Percentiles rank a stretch among this genome's conserved stretches.
Evolutionary conservation across 1,284 basidiomycete genomes (phyloP).

Genomic region (Apiotrichum akiyoshidainum): DNA sequence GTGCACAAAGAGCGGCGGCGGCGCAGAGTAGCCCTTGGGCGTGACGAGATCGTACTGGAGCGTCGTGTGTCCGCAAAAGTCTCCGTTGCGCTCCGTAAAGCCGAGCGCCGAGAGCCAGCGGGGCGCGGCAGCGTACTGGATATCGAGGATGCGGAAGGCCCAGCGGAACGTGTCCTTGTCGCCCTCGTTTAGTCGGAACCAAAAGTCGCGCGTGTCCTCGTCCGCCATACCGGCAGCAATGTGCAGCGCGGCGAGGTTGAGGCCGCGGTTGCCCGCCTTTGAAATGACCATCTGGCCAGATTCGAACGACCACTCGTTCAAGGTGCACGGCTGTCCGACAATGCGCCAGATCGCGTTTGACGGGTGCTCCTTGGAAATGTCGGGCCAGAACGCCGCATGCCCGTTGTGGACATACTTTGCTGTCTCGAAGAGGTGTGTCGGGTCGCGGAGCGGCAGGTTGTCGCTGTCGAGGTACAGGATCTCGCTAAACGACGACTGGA

Average conservation of each 20-base stretch:
- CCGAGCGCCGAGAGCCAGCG: constrained; percentile 52
- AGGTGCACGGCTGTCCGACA: constrained; percentile 50
- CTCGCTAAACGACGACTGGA: constrained; percentile 51
- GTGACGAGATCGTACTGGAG: constrained; percentile 46
- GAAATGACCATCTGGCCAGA: constrained; percentile 54
- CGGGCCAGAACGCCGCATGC: constrained; percentile 55
- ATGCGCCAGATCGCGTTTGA: constrained; percentile 55
- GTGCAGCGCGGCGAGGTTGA: constrained; percentile 54
- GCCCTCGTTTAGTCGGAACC: constrained; percentile 52
- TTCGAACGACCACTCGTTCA: constrained; percentile 46
- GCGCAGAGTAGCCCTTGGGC: constrained; percentile 25
- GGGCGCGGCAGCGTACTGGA: constrained; percentile 47
- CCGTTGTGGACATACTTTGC: constrained; percentile 44
- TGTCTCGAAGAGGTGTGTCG: constrained; percentile 50
- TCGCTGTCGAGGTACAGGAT: constrained; percentile 53
- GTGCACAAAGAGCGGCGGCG: constrained; percentile 44
- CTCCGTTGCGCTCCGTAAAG: constrained; percentile 31
- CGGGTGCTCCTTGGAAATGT: constrained; percentile 53
- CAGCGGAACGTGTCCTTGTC: constrained; percentile 54
- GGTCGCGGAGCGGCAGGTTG: constrained; percentile 52
- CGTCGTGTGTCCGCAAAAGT: constrained; percentile 52
- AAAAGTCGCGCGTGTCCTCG: constrained; percentile 45
- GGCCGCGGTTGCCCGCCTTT: constrained; percentile 52
- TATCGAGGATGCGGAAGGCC: constrained; percentile 51
- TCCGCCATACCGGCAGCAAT: constrained; percentile 44